phyloP scores from a whole-genome alignment of 257 asterid genomes.

The Hygrophila difformis region DNA sequence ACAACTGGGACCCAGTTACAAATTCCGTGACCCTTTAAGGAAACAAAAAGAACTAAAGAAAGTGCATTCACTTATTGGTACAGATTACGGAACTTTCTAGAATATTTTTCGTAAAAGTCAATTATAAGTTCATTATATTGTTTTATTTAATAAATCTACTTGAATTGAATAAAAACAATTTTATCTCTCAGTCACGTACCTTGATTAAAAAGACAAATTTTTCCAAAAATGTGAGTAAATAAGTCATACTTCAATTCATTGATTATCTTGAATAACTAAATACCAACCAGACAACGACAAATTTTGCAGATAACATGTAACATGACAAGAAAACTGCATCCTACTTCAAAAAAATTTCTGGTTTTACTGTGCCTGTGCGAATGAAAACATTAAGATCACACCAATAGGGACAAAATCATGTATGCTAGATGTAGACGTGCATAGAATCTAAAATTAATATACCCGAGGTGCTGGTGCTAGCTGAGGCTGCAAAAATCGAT shows the following conservation, averaged over 20 bases:
- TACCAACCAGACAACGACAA: neutral
- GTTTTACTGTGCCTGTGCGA: neutral
- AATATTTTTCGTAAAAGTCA: neutral
- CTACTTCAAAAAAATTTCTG: neutral
- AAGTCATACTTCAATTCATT: too few species aligned
- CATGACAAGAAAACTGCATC: constrained; percentile 6
- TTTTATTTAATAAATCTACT: neutral
- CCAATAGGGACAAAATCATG: neutral
- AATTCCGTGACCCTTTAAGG: neutral
- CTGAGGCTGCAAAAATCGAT: constrained; percentile 48
- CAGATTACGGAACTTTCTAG: neutral
- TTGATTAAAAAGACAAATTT: too few species aligned
- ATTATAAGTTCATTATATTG: neutral
- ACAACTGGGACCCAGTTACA: neutral
- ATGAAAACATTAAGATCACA: neutral
- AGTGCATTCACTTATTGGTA: neutral
- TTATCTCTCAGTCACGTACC: neutral
- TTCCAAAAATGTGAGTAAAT: too few species aligned
- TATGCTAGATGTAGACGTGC: constrained; percentile 1
- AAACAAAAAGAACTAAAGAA: neutral
- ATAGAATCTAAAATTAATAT: constrained; percentile 17
- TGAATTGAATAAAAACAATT: constrained; percentile 7
- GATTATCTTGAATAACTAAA: neutral
- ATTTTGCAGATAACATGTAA: neutral
- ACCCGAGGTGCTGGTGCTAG: constrained; percentile 49